phyloP scores from a whole-genome alignment of 768 basidiomycete species.

The Xerocomus brunneocitrinus region DNA sequence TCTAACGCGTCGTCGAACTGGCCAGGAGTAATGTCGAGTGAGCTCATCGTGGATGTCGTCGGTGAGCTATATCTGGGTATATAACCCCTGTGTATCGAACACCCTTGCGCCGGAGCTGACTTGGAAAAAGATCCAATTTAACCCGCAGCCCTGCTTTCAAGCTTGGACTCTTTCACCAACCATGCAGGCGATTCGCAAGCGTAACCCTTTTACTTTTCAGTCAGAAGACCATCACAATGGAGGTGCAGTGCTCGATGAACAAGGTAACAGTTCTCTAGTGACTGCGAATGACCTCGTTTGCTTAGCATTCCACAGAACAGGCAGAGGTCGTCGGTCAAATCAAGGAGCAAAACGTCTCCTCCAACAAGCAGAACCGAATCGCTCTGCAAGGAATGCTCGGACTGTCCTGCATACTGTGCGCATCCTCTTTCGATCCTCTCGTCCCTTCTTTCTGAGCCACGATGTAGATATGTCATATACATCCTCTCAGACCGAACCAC shows the following conservation, averaged over 20 bases:
- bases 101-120: slow-evolving; percentile 9
- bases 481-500: slow-evolving; percentile 41
- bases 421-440: not conserved
- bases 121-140: no score
- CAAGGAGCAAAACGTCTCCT: slow-evolving; percentile 39
- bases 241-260: slow-evolving; percentile 44
- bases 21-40: slow-evolving; percentile 37
- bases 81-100: slow-evolving; percentile 13
- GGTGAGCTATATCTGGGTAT: slow-evolving; percentile 6
- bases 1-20: slow-evolving; percentile 63
- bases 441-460: slow-evolving; percentile 4
- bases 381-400: slow-evolving; percentile 40
- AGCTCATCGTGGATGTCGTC: slow-evolving; percentile 16
- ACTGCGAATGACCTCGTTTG: not conserved
- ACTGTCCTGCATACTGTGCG: slow-evolving; percentile 47
- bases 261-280: slow-evolving; percentile 34
- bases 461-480: slow-evolving; percentile 45
- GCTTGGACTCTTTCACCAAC: not conserved
- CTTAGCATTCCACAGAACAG: slow-evolving; percentile 45
- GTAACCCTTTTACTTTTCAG: slow-evolving; percentile 41
- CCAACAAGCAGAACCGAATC: slow-evolving; percentile 39
- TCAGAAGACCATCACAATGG: slow-evolving; percentile 32
- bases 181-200: slow-evolving; percentile 36
- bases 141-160: slow-evolving; percentile 1
- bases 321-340: slow-evolving; percentile 51